phyloP scores from a whole-genome alignment of 352 stramenopile genomes.

The Globisporangium radiosum region DNA sequence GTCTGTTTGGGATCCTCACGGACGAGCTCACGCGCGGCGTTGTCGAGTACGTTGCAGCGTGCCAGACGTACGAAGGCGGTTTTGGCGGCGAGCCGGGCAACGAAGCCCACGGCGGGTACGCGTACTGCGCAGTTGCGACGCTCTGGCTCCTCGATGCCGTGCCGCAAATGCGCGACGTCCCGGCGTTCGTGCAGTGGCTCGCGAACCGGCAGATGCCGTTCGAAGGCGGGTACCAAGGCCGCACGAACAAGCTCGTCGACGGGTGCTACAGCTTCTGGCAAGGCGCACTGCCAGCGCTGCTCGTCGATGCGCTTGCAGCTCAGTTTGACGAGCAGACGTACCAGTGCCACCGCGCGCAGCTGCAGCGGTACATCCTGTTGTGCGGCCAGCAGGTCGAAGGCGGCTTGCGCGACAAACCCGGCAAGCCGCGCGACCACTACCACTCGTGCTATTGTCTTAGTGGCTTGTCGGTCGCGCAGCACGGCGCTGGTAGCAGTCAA shows the following conservation, averaged over 20 bases:
- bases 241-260: slow-evolving; percentile 99
- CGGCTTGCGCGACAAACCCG: slow-evolving; percentile 92
- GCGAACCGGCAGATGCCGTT: slow-evolving; percentile 92
- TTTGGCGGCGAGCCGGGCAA: slow-evolving; percentile 89
- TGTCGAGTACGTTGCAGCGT: slow-evolving; percentile 77
- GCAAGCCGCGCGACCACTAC: slow-evolving; percentile 96
- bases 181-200: slow-evolving; percentile 84
- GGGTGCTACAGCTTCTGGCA: slow-evolving; percentile 99
- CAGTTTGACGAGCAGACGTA: slow-evolving; percentile 34
- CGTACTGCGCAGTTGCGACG: slow-evolving; percentile 94
- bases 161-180: slow-evolving; percentile 43
- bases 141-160: slow-evolving; percentile 88
- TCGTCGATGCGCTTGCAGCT: slow-evolving; percentile 42
- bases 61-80: slow-evolving; percentile 98
- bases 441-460: slow-evolving; percentile 99
- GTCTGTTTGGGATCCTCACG: slow-evolving; percentile 90
- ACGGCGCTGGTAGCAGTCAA: slow-evolving; percentile 36
- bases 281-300: slow-evolving; percentile 83
- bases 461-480: slow-evolving; percentile 92
- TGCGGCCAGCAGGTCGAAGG: slow-evolving; percentile 93
- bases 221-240: slow-evolving; percentile 89
- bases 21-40: slow-evolving; percentile 77
- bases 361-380: slow-evolving; percentile 93
- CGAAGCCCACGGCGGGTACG: slow-evolving; percentile 98
- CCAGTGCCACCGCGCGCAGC: slow-evolving; percentile 61